Conservation (phyloP, 202 grass and related monocot species). For the Thinopyrum obtusiflorum region DNA sequence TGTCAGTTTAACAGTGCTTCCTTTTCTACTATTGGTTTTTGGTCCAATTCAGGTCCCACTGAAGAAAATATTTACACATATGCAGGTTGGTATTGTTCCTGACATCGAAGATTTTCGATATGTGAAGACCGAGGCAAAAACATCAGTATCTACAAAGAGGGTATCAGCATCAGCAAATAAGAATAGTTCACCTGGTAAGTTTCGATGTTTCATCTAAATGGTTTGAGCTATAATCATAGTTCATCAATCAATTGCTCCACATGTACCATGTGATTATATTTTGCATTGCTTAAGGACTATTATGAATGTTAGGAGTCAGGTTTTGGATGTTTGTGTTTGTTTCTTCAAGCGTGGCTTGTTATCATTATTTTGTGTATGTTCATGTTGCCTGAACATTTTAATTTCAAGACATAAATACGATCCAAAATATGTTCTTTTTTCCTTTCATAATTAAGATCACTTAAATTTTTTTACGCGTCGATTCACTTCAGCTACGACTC, state of each 20-base stretch:
- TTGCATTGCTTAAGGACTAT: neutral
- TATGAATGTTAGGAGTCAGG: neutral
- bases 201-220: neutral
- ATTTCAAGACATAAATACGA: neutral
- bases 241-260: neutral
- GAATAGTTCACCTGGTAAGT: conserved; percentile 30
- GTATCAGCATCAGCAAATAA: conserved; percentile 42
- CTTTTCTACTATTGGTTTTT: neutral
- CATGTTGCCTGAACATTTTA: neutral
- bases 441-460: too few species aligned
- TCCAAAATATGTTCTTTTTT: too few species aligned
- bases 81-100: conserved; percentile 54
- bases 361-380: neutral
- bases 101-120: conserved; percentile 87
- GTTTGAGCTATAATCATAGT: neutral
- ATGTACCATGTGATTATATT: neutral
- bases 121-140: conserved; percentile 22
- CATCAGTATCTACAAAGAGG: conserved; percentile 2
- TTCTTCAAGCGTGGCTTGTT: neutral
- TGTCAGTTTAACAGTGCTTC: neutral
- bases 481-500: neutral
- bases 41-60: neutral
- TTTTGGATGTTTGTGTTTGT: conserved; percentile 7
- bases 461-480: neutral
- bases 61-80: conserved; percentile 1